Conservation (phyloP, 768 basidiomycete genomes). For the Crucibulum laeve region DNA sequence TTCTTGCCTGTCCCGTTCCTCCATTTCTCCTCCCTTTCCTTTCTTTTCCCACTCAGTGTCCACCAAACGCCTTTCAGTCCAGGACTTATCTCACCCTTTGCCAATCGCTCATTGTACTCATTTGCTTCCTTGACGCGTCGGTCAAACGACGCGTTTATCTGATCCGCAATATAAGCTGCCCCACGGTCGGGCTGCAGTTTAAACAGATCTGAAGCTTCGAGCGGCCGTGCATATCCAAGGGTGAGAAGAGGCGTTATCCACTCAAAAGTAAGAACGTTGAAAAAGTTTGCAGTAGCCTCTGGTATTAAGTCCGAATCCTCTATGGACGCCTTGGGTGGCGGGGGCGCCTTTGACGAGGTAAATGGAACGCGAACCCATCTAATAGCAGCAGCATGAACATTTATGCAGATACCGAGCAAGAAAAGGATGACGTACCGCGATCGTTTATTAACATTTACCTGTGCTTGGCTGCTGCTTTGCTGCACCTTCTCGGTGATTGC, state of each 20-base stretch:
- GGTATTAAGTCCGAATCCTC: conserved; percentile 62
- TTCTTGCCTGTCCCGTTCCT: conserved; percentile 57
- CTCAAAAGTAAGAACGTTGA: conserved; percentile 57
- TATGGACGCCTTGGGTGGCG: conserved; percentile 46
- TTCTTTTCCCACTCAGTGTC: conserved; percentile 48
- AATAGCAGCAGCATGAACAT: neutral
- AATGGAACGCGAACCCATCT: conserved; percentile 35
- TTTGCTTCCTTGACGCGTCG: conserved; percentile 49
- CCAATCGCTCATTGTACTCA: conserved; percentile 69
- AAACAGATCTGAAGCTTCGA: conserved; percentile 79
- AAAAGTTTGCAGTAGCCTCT: conserved; percentile 59
- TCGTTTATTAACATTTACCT: neutral
- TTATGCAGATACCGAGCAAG: neutral
- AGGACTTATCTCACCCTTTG: conserved; percentile 58
- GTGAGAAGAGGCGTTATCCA: conserved; percentile 74
- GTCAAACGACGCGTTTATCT: conserved; percentile 64
- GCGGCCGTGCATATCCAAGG: conserved; percentile 75
- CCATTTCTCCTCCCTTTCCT: conserved; percentile 60
- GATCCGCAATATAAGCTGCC: conserved; percentile 54
- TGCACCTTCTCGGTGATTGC: neutral
- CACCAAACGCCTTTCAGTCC: conserved; percentile 54
- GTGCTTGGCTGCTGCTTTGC: neutral
- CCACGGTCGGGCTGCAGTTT: conserved; percentile 63
- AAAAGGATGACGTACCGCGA: neutral
- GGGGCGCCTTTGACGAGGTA: conserved; percentile 31